These are phyloP conservation scores for Wallemia mellicola DNA, from an alignment of 1,284 basidiomycete genomes.

Conservation along the genomic window DNA sequence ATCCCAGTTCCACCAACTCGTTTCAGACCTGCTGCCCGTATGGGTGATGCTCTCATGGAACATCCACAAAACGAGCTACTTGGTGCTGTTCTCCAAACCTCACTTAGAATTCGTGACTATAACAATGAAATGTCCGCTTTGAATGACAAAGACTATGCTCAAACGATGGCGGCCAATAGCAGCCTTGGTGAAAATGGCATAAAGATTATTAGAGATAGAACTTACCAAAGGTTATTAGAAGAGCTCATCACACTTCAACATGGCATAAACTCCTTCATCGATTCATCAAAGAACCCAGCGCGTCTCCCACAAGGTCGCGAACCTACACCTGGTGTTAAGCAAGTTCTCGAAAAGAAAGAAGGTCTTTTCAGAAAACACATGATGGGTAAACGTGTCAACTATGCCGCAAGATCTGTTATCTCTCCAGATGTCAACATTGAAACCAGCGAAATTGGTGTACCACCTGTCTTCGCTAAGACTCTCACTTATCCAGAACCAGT, in stretches of 20 bases:
- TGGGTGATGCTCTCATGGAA: constrained; percentile 92
- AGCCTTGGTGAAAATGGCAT: constrained; percentile 18
- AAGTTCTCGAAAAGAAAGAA: constrained; percentile 94
- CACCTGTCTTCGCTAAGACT: constrained; percentile 89
- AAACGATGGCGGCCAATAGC: constrained; percentile 19
- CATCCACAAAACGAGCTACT: constrained; percentile 89
- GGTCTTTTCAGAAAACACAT: constrained; percentile 89
- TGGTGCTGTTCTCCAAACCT: constrained; percentile 48
- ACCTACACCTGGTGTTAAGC: constrained; percentile 87
- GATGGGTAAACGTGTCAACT: constrained; percentile 99
- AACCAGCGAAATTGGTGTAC: constrained; percentile 90
- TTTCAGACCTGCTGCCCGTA: constrained; percentile 85
- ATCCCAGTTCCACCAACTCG: constrained; percentile 91
- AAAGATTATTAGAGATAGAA: constrained; percentile 20
- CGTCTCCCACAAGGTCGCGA: constrained; percentile 58
- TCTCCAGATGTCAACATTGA: constrained; percentile 95
- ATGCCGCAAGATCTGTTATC: constrained; percentile 95
- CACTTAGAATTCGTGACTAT: constrained; percentile 47
- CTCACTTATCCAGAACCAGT: constrained; percentile 94
- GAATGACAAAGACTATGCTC: constrained; percentile 8
- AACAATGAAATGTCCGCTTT: constrained; percentile 32
- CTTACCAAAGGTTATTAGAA: constrained; percentile 46
- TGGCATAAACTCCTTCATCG: constrained; percentile 90
- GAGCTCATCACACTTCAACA: constrained; percentile 66
- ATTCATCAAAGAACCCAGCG: constrained; percentile 81